These are phyloP conservation scores for Babesia ovata DNA, from an alignment of 169 alveolate genomes.

Conservation along the genomic window DNA sequence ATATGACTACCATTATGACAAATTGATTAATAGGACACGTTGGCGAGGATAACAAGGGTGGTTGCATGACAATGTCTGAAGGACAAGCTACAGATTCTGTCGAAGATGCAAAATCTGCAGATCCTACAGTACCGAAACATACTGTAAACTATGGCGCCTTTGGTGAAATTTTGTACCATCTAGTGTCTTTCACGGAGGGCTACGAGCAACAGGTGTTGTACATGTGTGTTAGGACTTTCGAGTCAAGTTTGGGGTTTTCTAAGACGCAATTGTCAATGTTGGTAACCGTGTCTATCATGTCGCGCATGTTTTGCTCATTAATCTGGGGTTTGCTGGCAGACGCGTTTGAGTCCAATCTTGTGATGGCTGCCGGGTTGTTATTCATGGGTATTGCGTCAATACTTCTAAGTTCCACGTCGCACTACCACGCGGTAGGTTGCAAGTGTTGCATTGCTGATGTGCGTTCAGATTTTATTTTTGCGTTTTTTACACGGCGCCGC, in stretches of 20 bases:
- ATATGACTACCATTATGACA: too few species aligned
- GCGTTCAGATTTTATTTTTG: constrained; percentile 32
- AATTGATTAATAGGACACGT: too few species aligned
- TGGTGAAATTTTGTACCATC: constrained; percentile 6
- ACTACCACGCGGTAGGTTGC: constrained; percentile 31
- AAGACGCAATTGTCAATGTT: constrained; percentile 82
- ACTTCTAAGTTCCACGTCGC: constrained; percentile 62
- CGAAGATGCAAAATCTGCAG: too few species aligned
- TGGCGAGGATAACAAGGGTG: too few species aligned
- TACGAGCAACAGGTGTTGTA: constrained; percentile 14
- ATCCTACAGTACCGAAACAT: too few species aligned
- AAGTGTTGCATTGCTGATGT: background rate
- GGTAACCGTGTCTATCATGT: constrained; percentile 84
- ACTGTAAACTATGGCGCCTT: background rate
- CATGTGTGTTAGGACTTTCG: constrained; percentile 83
- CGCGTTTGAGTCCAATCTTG: constrained; percentile 80
- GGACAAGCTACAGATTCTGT: too few species aligned
- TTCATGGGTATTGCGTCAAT: constrained; percentile 87
- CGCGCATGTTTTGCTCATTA: constrained; percentile 83
- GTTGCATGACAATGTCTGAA: too few species aligned
- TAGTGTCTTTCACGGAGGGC: constrained; percentile 17
- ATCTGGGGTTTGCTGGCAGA: constrained; percentile 90
- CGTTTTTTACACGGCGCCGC: constrained; percentile 49
- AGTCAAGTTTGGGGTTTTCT: constrained; percentile 80
- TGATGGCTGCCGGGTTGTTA: constrained; percentile 81